Conservation (phyloP, 768 basidiomycete genomes). For the Boletus pseudo-olivaceus region DNA sequence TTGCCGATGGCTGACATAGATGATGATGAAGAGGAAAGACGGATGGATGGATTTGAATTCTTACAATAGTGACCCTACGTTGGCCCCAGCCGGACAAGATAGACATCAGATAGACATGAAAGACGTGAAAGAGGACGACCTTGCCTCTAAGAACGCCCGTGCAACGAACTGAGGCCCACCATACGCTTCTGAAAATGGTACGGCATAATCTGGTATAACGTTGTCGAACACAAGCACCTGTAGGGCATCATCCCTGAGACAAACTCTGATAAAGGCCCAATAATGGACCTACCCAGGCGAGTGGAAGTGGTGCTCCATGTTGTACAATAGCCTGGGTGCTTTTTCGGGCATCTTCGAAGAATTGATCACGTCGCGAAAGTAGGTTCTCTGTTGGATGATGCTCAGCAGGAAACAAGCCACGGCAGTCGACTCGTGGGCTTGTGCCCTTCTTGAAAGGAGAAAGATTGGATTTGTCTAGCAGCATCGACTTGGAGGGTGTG, state of each 20-base stretch:
- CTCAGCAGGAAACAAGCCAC: constrained; percentile 14
- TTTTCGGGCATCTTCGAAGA: background rate
- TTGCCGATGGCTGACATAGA: constrained; percentile 21
- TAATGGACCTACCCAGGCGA: constrained; percentile 22
- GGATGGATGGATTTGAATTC: background rate
- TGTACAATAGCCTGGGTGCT: constrained; percentile 11
- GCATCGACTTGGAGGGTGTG: constrained; percentile 8
- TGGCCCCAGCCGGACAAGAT: background rate
- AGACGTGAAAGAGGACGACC: background rate
- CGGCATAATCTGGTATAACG: constrained; percentile 27
- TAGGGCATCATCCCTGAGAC: background rate
- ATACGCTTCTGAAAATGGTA: constrained; percentile 25
- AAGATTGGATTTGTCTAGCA: constrained; percentile 10
- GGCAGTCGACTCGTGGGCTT: constrained; percentile 19
- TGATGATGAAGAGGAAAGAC: background rate
- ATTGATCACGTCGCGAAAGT: constrained; percentile 1
- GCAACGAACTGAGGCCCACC: constrained; percentile 28
- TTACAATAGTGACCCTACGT: constrained; percentile 27
- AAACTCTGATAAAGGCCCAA: no score
- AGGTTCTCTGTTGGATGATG: background rate
- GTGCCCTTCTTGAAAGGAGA: constrained; percentile 18
- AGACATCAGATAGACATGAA: background rate
- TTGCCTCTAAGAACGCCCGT: constrained; percentile 25
- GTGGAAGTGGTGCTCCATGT: constrained; percentile 26
- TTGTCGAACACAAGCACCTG: constrained; percentile 28